Evolutionary conservation across 2,329 filamentous ascomycete genomes (phyloP).

Genomic region (Corinectria fuckeliana): DNA sequence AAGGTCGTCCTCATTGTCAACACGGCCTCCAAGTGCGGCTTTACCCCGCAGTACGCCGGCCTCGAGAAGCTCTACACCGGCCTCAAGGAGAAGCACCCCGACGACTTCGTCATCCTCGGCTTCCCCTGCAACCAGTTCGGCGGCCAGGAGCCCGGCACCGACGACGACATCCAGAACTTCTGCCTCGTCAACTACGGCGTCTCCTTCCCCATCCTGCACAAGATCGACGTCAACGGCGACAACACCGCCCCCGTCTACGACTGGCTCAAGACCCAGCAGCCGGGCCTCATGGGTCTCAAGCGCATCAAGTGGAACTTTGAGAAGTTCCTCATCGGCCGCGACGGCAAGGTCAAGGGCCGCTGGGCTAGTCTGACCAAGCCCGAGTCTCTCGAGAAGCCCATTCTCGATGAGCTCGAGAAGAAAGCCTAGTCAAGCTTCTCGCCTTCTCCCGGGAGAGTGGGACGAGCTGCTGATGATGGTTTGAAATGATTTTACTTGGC

Average conservation of each 20-base stretch:
- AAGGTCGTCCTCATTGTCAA: constrained; percentile 97
- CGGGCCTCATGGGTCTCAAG: constrained; percentile 88
- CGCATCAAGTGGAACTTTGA: constrained; percentile 99
- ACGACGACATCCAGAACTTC: constrained; percentile 82
- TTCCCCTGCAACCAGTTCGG: constrained; percentile 99
- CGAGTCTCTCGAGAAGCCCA: constrained; percentile 75
- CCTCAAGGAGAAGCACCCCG: constrained; percentile 70
- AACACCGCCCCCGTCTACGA: constrained; percentile 79
- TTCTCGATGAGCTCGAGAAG: constrained; percentile 71
- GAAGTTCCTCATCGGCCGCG: constrained; percentile 89
- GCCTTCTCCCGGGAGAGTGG: no score
- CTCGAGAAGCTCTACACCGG: constrained; percentile 90
- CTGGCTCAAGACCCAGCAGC: constrained; percentile 76
- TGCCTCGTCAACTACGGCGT: constrained; percentile 95
- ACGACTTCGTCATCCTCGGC: constrained; percentile 86
- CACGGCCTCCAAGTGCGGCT: constrained; percentile 98
- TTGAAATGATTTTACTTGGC: background rate
- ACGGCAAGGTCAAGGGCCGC: constrained; percentile 83
- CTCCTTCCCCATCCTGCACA: constrained; percentile 87
- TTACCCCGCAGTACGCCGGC: constrained; percentile 92
- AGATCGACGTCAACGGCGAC: constrained; percentile 93
- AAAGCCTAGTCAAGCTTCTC: constrained; percentile 1
- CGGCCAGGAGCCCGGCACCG: constrained; percentile 82
- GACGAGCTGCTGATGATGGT: background rate
- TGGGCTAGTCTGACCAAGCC: constrained; percentile 93